A percentile compares a stretch with the other conserved stretches of the same genome.
Evolutionary conservation across 2,329 filamentous ascomycete species (phyloP).

Genomic region (Fusarium lyarnte): DNA sequence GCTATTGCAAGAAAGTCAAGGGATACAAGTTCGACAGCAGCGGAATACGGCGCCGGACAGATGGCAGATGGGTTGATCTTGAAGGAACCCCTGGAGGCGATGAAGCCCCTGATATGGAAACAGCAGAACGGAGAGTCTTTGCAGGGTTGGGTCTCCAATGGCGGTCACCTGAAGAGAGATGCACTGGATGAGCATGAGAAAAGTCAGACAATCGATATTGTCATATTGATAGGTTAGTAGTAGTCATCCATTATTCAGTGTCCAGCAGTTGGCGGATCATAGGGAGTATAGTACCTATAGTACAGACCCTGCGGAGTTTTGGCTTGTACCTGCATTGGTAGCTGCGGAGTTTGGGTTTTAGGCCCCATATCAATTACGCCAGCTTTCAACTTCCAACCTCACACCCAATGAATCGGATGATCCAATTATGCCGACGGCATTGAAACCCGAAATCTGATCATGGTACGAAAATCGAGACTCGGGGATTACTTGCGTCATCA

Average conservation of each 20-base stretch:
- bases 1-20: constrained; percentile 78
- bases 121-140: constrained; percentile 85
- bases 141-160: constrained; percentile 76
- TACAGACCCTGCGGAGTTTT: constrained; percentile 24
- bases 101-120: constrained; percentile 69
- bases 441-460: not conserved
- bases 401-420: constrained; percentile 6
- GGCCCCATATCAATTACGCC: not conserved
- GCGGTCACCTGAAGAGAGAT: constrained; percentile 73
- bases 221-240: not conserved
- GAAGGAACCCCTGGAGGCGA: constrained; percentile 59
- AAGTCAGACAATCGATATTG: not conserved
- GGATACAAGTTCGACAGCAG: constrained; percentile 91
- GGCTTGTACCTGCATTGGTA: constrained; percentile 18
- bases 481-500: not conserved
- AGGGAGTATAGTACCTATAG: not conserved
- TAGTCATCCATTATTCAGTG: not conserved
- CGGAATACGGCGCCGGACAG: constrained; percentile 75
- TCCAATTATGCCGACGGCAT: constrained; percentile 35
- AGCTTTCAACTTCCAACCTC: not conserved
- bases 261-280: not conserved
- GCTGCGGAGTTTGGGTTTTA: constrained; percentile 32
- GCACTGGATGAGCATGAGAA: constrained; percentile 62
- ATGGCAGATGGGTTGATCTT: constrained; percentile 77
- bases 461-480: constrained; percentile 13